Percentiles rank a stretch among this genome's conserved stretches.
phyloP scores from a whole-genome alignment of 2,329 filamentous ascomycete genomes.

The Xylaria arbuscula region DNA sequence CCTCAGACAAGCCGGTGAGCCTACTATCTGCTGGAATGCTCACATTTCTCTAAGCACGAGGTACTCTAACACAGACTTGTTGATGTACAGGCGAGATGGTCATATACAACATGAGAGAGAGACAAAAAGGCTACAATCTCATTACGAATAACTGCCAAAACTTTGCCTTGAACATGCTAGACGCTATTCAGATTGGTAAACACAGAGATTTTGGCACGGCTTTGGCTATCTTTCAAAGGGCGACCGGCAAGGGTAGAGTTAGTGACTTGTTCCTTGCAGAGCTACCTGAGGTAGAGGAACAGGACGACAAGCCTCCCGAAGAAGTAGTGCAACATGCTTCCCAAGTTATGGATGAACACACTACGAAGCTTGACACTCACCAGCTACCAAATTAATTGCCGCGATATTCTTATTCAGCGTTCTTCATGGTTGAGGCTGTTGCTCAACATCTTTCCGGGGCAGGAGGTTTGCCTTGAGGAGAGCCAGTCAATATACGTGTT shows the following conservation, averaged over 20 bases:
- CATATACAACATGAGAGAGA: constrained; percentile 40
- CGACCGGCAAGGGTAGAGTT: constrained; percentile 35
- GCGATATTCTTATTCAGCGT: not conserved
- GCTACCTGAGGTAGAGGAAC: constrained; percentile 35
- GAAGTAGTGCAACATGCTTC: constrained; percentile 34
- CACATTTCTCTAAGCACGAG: not conserved
- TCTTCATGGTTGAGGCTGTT: not conserved
- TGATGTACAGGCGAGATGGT: constrained; percentile 37
- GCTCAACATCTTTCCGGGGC: not conserved
- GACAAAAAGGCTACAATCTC: constrained; percentile 39
- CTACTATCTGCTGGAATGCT: not conserved
- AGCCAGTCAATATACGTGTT: not conserved
- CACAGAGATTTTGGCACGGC: constrained; percentile 38
- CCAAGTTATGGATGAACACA: constrained; percentile 40
- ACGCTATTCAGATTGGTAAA: constrained; percentile 38
- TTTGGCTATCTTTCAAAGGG: constrained; percentile 37
- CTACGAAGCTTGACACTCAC: constrained; percentile 38
- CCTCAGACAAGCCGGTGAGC: constrained; percentile 39
- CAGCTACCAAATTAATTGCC: constrained; percentile 12
- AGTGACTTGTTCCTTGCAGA: constrained; percentile 37
- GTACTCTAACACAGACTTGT: constrained; percentile 17
- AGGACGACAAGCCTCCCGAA: constrained; percentile 30
- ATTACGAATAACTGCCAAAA: constrained; percentile 42
- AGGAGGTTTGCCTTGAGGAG: not conserved
- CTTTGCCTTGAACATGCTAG: constrained; percentile 39